Evolutionary conservation across 2,329 filamentous ascomycete species (phyloP), one percentile per base, ranked within the genome.

Genomic region (Aspergillus chevalieri): DNA sequence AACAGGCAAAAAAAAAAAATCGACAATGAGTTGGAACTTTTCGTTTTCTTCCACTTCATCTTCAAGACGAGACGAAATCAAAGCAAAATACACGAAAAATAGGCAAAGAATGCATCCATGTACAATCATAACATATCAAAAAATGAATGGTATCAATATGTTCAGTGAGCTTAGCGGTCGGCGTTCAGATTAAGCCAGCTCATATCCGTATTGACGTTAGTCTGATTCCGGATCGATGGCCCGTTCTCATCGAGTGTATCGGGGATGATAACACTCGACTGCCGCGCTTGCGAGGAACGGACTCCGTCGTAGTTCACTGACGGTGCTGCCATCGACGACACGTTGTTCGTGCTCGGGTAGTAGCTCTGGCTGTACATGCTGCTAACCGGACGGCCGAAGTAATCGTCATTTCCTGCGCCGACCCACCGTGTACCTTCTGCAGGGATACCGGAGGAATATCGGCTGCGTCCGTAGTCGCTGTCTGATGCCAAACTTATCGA

Each of bases 131-230:
- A 38, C 26, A 22, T 22, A 22, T 22, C 21, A 22, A 30, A 30
- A 12, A 12, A 30, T 12, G 26, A 30, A 30, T 10, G 9, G 12
- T 12, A 30, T 30, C 8, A 26, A 24, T 8, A 24, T 43, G 24
- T 42, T 9, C 17, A 41, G 15, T 22, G 38, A 28, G 4, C 19
- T 52, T 43, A 65, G 50, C 59, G 61, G n/a, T 61, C 59, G 14
- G 60, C 60, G 22, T 67, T 51, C 33, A 73, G 58, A 54, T 73
- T 72, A 46, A 73, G 57, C 70, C 70, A 73, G 58, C 70, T 73
- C 64, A 73, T 69, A 58, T 73, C 70, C 3, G 68, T 62, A 49
- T 69, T 71, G 50, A 66, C 47, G 43, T 62, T 64, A 21, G n/a
- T 19, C 38, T 41, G 38, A 6, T 21, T 15, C 6, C 5, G n/a